Conservation (phyloP, 139 green algal species). For the Closterium sp. region DNA sequence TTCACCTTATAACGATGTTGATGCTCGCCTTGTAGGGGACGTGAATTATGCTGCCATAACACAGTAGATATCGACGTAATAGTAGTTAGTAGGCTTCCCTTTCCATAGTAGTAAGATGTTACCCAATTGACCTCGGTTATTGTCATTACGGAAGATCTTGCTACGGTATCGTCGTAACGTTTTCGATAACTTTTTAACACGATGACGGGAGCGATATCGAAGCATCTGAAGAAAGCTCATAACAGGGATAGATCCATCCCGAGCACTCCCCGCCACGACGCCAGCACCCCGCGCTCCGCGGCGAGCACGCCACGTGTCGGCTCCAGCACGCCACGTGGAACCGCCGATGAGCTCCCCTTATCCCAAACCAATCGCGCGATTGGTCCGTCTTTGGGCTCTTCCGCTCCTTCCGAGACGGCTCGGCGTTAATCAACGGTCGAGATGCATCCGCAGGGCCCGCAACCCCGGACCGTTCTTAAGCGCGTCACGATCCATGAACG, state of each 20-base stretch:
- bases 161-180: neutral
- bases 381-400: neutral
- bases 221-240: neutral
- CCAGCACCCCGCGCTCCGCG: neutral
- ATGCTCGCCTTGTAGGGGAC: too few species aligned
- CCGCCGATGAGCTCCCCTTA: neutral
- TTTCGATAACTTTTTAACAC: neutral
- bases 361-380: neutral
- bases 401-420: neutral
- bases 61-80: too few species aligned
- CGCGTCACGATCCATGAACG: neutral
- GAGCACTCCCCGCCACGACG: neutral
- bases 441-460: neutral
- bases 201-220: neutral
- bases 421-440: neutral
- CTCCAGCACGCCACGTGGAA: neutral
- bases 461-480: neutral
- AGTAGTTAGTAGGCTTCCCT: neutral
- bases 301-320: neutral
- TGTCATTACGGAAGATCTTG: neutral
- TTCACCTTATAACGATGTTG: neutral
- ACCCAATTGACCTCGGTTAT: neutral
- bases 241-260: neutral
- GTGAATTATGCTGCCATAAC: too few species aligned
- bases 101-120: neutral